Percentiles rank a stretch among this genome's conserved stretches.
phyloP scores from a whole-genome alignment of 768 basidiomycete genomes.

The Sporobolomyces phaffii region DNA sequence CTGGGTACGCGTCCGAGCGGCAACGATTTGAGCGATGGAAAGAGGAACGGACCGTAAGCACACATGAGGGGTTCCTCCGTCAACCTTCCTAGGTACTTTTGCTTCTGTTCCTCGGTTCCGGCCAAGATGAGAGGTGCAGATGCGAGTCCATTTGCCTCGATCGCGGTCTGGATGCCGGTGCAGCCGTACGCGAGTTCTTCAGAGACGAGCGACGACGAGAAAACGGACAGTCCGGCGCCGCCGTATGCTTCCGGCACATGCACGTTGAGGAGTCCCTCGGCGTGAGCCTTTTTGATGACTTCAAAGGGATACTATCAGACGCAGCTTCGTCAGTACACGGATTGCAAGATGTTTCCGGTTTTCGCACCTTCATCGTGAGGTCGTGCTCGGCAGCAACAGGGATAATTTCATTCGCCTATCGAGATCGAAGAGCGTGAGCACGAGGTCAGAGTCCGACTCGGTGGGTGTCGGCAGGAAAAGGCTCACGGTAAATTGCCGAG shows the following conservation, averaged over 20 bases:
- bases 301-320: slow-evolving; percentile 46
- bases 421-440: neutral
- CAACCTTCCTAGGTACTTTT: slow-evolving; percentile 48
- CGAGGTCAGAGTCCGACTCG: neutral
- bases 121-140: slow-evolving; percentile 47
- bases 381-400: slow-evolving; percentile 48
- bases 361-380: slow-evolving; percentile 46
- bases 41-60: slow-evolving; percentile 44
- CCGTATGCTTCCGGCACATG: slow-evolving; percentile 49
- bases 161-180: slow-evolving; percentile 42
- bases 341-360: too few species aligned
- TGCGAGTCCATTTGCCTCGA: slow-evolving; percentile 48
- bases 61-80: slow-evolving; percentile 48
- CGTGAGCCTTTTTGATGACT: slow-evolving; percentile 48
- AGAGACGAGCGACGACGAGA: slow-evolving; percentile 46
- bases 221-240: slow-evolving; percentile 46
- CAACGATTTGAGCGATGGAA: neutral
- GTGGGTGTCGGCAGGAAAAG: too few species aligned
- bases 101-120: slow-evolving; percentile 46
- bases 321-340: too few species aligned
- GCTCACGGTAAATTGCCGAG: slow-evolving; percentile 27
- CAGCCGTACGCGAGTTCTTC: slow-evolving; percentile 42
- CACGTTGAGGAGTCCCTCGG: slow-evolving; percentile 47
- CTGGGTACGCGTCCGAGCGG: neutral
- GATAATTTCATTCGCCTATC: slow-evolving; percentile 40